Evolutionary conservation across 129 eudicot genomes (phyloP).

Genomic region (Tagetes erecta): DNA sequence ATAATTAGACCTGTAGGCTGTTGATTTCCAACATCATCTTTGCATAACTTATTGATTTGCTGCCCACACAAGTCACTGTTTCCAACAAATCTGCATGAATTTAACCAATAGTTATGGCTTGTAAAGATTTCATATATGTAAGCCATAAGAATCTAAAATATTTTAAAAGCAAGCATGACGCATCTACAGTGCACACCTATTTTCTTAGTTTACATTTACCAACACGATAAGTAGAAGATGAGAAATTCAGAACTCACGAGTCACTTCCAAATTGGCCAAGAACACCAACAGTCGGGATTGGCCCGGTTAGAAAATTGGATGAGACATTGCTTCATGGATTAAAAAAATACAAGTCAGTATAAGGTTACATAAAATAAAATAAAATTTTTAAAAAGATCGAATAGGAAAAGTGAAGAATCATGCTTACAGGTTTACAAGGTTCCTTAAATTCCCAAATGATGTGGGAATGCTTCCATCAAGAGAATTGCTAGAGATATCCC

Average conservation of each 20-base stretch:
- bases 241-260: conserved; percentile 64
- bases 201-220: neutral
- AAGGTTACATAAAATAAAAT: conserved; percentile 1
- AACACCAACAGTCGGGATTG: conserved; percentile 72
- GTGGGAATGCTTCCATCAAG: conserved; percentile 88
- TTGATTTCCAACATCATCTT: conserved; percentile 50
- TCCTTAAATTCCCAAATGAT: conserved; percentile 69
- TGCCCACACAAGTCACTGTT: conserved; percentile 85
- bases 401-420: conserved; percentile 15
- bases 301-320: conserved; percentile 77
- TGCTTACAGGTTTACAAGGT: conserved; percentile 70
- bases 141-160: neutral
- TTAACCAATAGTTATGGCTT: conserved; percentile 7
- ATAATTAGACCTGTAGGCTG: conserved; percentile 37
- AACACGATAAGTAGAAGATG: conserved; percentile 11
- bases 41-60: conserved; percentile 64
- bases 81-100: conserved; percentile 72
- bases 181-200: neutral
- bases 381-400: conserved; percentile 1
- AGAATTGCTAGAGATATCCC: conserved; percentile 97
- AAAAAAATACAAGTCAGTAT: conserved; percentile 23
- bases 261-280: conserved; percentile 58
- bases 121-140: neutral
- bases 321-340: conserved; percentile 71
- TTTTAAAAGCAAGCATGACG: neutral